phyloP scores from a whole-genome alignment of 2,329 filamentous ascomycete species.

The Rhytidhysteron rufulum region DNA sequence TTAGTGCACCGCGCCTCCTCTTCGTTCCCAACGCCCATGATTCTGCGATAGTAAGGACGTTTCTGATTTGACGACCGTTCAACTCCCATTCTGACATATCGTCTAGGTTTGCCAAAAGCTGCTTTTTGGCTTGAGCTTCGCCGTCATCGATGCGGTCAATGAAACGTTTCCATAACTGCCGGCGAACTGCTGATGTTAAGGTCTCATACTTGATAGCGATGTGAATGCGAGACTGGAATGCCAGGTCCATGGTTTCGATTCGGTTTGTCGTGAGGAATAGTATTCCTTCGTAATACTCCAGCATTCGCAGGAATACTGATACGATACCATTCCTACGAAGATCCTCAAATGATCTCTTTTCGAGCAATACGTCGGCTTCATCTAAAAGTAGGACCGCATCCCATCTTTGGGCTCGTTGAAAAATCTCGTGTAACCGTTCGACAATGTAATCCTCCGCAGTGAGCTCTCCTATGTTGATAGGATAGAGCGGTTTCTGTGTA shows the following conservation, averaged over 20 bases:
- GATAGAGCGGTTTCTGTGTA: conserved; percentile 3
- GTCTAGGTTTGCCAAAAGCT: conserved; percentile 22
- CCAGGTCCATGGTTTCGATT: conserved; percentile 32
- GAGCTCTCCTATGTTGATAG: background rate
- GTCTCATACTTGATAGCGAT: conserved; percentile 46
- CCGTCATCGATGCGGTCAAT: background rate
- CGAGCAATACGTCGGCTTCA: conserved; percentile 39
- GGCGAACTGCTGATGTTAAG: conserved; percentile 40
- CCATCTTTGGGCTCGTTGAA: conserved; percentile 26
- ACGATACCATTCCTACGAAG: conserved; percentile 8
- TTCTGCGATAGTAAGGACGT: conserved; percentile 19
- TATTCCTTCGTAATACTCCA: conserved; percentile 40
- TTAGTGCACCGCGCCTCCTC: background rate
- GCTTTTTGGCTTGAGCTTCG: background rate
- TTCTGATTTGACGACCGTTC: conserved; percentile 38
- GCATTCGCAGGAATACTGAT: conserved; percentile 19
- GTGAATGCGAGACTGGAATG: conserved; percentile 28
- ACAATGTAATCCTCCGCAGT: background rate
- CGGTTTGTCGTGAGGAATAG: conserved; percentile 41
- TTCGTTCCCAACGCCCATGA: background rate
- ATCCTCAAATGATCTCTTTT: conserved; percentile 7
- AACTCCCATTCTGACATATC: conserved; percentile 22
- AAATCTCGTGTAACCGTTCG: background rate
- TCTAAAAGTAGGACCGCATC: conserved; percentile 48
- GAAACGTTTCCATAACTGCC: conserved; percentile 34